Conservation (phyloP, 2,329 filamentous ascomycete species). For the Tolypocladium inflatum region DNA sequence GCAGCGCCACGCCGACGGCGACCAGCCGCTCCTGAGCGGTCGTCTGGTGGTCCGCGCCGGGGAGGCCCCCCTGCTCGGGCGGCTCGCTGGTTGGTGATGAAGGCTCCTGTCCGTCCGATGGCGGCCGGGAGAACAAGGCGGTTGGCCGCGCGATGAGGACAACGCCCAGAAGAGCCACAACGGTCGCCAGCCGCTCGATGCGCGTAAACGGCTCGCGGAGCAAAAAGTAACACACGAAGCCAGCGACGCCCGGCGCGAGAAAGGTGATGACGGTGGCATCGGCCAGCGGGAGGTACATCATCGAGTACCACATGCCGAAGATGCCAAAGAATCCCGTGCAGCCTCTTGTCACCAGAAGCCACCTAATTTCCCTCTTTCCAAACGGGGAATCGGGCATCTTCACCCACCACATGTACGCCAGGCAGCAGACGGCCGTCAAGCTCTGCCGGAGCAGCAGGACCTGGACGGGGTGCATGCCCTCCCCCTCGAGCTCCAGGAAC, state of each 20-base stretch:
- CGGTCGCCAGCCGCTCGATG: constrained; percentile 64
- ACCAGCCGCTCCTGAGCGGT: constrained; percentile 57
- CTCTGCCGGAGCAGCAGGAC: constrained; percentile 74
- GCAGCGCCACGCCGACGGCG: constrained; percentile 61
- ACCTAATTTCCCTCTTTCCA: constrained; percentile 56
- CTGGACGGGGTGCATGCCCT: constrained; percentile 73
- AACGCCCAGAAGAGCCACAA: constrained; percentile 70
- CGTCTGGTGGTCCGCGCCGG: constrained; percentile 23
- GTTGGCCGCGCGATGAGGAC: constrained; percentile 71
- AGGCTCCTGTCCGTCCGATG: constrained; percentile 4
- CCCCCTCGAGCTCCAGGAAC: constrained; percentile 61
- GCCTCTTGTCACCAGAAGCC: constrained; percentile 59
- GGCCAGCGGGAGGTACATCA: constrained; percentile 70
- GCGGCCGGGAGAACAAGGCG: constrained; percentile 35
- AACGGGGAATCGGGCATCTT: constrained; percentile 61
- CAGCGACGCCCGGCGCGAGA: constrained; percentile 67
- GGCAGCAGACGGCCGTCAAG: constrained; percentile 59
- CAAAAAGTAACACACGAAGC: constrained; percentile 69
- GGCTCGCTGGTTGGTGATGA: constrained; percentile 9
- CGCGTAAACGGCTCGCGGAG: constrained; percentile 69
- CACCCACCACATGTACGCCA: constrained; percentile 63
- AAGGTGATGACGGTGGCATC: constrained; percentile 90
- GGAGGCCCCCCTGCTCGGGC: constrained; percentile 9
- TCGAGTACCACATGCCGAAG: constrained; percentile 60
- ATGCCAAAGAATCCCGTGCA: constrained; percentile 68